A percentile compares a stretch with the other conserved stretches of the same genome.
phyloP scores from a whole-genome alignment of 495 filamentous ascomycete species.

The Podospora tetraspora region DNA sequence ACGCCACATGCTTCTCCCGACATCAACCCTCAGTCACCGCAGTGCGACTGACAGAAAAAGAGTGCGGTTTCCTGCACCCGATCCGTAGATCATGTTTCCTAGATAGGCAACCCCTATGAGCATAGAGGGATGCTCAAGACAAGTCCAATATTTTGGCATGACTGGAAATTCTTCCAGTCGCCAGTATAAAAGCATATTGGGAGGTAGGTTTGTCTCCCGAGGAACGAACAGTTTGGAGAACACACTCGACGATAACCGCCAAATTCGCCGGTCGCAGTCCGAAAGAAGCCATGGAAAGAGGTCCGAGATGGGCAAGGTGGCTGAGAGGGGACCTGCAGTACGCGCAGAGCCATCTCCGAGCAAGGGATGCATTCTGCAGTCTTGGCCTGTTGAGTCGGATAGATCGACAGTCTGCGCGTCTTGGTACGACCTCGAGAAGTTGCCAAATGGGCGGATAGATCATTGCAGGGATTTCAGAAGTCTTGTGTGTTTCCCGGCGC shows the following conservation, averaged over 20 bases:
- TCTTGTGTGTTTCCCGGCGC: background rate
- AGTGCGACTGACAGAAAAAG: background rate
- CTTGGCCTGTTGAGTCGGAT: background rate
- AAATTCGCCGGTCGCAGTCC: background rate
- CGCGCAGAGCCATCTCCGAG: background rate
- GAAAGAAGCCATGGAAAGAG: background rate
- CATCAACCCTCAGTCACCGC: background rate
- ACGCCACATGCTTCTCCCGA: background rate
- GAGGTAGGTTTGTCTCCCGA: background rate
- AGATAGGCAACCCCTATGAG: background rate
- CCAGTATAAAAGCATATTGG: background rate
- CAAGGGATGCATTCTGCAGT: background rate
- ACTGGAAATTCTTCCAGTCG: background rate
- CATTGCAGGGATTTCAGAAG: background rate
- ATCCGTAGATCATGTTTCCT: background rate
- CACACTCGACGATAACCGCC: background rate
- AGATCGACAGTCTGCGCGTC: background rate
- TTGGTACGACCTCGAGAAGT: background rate
- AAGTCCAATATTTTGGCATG: background rate
- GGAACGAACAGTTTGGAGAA: background rate
- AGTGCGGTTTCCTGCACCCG: background rate
- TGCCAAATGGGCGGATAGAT: background rate
- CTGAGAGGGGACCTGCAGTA: background rate
- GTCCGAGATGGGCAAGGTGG: background rate
- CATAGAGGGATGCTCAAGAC: background rate